Conservation (phyloP, 2,329 filamentous ascomycete species). For the Xylariaceae sp. region DNA sequence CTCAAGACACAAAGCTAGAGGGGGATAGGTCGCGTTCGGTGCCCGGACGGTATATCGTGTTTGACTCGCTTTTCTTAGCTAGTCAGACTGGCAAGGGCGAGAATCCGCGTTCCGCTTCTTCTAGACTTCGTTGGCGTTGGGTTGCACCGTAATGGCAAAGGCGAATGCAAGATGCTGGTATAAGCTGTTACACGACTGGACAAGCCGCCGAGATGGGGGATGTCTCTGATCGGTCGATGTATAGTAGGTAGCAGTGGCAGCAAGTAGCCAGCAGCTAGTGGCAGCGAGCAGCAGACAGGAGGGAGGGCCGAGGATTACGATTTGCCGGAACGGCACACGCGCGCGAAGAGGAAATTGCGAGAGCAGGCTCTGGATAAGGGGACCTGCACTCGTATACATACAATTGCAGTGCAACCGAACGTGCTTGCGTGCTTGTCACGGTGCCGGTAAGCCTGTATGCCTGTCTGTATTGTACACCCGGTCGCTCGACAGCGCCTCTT, state of each 20-base stretch:
- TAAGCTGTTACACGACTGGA: constrained; percentile 19
- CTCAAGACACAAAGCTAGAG: background rate
- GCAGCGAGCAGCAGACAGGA: background rate
- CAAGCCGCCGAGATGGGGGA: constrained; percentile 23
- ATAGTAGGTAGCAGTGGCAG: constrained; percentile 15
- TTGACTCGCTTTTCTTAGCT: constrained; percentile 8
- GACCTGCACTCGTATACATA: constrained; percentile 9
- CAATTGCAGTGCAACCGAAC: constrained; percentile 7
- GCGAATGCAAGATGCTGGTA: constrained; percentile 15
- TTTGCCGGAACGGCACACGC: constrained; percentile 11
- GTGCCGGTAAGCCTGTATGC: too few relatives aligned
- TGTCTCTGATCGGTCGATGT: constrained; percentile 22
- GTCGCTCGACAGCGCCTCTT: constrained; percentile 7
- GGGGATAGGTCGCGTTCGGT: constrained; percentile 5
- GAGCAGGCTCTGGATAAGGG: constrained; percentile 10
- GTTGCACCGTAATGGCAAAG: constrained; percentile 14
- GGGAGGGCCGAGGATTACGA: constrained; percentile 18
- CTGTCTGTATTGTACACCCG: too few relatives aligned
- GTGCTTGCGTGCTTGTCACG: background rate
- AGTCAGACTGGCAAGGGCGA: constrained; percentile 5
- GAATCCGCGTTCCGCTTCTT: constrained; percentile 9
- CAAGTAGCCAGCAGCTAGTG: background rate
- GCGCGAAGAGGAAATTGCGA: constrained; percentile 13
- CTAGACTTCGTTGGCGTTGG: constrained; percentile 8
- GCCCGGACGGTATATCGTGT: constrained; percentile 7